phyloP scores from a whole-genome alignment of 495 filamentous ascomycete genomes.

The Glonium stellatum region DNA sequence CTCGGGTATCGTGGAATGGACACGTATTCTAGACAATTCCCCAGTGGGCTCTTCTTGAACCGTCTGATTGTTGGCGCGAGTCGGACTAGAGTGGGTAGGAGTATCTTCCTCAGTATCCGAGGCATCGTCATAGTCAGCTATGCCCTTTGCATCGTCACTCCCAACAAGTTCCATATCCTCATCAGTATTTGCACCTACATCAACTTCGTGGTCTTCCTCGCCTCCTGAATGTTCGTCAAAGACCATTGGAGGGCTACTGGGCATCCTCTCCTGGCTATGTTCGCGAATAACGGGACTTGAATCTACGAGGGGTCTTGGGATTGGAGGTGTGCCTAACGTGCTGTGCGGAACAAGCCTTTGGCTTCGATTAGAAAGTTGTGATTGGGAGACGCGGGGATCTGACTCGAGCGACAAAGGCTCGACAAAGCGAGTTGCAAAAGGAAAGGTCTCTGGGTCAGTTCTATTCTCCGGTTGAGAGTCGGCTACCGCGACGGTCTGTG shows the following conservation, averaged over 20 bases:
- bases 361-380: slow-evolving; percentile 3
- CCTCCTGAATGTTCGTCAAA: slow-evolving; percentile 16
- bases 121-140: neutral
- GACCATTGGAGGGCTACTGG: slow-evolving; percentile 23
- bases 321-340: slow-evolving; percentile 12
- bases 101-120: too few species aligned
- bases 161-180: slow-evolving; percentile 1
- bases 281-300: neutral
- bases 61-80: neutral
- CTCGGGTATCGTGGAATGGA: slow-evolving; percentile 3
- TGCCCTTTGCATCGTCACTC: neutral
- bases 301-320: neutral
- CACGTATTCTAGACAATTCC: neutral
- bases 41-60: neutral
- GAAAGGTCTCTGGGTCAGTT: neutral
- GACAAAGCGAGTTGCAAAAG: slow-evolving; percentile 5
- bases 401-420: slow-evolving; percentile 20
- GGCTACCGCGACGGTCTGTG: slow-evolving; percentile 29
- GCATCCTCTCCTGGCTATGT: slow-evolving; percentile 15
- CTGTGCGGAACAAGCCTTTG: neutral
- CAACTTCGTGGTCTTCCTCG: slow-evolving; percentile 5
- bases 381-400: slow-evolving; percentile 26
- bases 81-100: neutral
- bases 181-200: slow-evolving; percentile 8
- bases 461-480: slow-evolving; percentile 32